A percentile compares a stretch with the other conserved stretches of the same genome.
These are phyloP conservation scores for Tulasnella sp. DNA, from an alignment of 768 basidiomycete species.

Conservation along the genomic window DNA sequence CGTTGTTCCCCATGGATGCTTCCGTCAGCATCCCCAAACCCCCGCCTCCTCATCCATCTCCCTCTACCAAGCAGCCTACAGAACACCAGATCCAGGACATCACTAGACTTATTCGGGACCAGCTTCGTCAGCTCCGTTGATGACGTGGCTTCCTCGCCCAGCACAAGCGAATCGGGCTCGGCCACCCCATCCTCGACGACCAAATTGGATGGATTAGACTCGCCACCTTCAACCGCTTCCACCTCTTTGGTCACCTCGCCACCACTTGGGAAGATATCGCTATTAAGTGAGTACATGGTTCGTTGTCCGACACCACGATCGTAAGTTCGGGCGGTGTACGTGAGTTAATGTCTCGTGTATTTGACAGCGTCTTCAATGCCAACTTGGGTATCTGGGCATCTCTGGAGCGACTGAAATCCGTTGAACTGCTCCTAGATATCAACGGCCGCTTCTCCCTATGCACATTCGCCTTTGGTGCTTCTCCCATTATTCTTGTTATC, in stretches of 20 bases:
- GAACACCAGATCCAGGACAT: background rate
- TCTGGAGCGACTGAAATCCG: no score
- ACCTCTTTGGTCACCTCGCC: background rate
- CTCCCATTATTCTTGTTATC: conserved; percentile 1
- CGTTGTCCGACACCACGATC: background rate
- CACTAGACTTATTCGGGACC: background rate
- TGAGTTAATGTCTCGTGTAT: background rate
- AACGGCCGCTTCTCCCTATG: background rate
- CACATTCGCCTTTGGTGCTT: conserved; percentile 4
- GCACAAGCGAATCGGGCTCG: background rate
- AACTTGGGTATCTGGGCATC: background rate
- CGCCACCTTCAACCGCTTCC: background rate
- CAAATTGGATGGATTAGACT: background rate
- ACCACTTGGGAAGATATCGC: background rate
- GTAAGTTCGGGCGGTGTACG: background rate
- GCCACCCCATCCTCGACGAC: background rate
- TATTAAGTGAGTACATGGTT: background rate
- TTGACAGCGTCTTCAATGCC: background rate
- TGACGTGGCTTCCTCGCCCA: background rate
- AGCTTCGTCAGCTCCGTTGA: conserved; percentile 11
- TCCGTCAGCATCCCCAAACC: background rate
- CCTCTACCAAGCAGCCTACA: background rate
- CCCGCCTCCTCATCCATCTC: background rate
- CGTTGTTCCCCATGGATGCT: background rate
- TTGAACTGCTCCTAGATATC: background rate